A percentile compares a stretch with the other conserved stretches of the same genome.
Conservation (phyloP, 2,329 filamentous ascomycete species). For the Sordariomycetes sp. region DNA sequence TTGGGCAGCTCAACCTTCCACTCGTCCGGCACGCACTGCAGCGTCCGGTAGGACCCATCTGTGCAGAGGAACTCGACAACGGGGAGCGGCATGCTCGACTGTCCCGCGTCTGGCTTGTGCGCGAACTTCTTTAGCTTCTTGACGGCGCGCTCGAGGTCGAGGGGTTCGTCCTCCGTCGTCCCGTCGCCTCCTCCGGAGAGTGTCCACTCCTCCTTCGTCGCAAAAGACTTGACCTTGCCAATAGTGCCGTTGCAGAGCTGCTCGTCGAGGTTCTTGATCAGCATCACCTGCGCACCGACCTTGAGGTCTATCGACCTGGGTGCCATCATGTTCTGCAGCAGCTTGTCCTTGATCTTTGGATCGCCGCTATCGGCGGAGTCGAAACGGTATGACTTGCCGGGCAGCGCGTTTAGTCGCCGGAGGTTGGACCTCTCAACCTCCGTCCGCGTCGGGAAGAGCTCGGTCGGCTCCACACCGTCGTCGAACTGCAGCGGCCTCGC, state of each 20-base stretch:
- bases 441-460: conserved; percentile 79
- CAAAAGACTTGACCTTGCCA: conserved; percentile 73
- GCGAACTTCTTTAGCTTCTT: conserved; percentile 43
- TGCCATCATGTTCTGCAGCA: conserved; percentile 87
- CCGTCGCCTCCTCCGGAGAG: conserved; percentile 27
- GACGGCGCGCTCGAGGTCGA: conserved; percentile 31
- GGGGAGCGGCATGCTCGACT: conserved; percentile 51
- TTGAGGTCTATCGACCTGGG: conserved; percentile 71
- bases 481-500: conserved; percentile 57
- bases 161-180: conserved; percentile 23
- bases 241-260: conserved; percentile 87
- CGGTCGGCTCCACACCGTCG: conserved; percentile 60
- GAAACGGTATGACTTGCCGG: conserved; percentile 55
- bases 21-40: conserved; percentile 54
- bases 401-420: conserved; percentile 56
- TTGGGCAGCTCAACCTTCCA: conserved; percentile 98
- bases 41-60: conserved; percentile 59
- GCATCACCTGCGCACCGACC: conserved; percentile 90
- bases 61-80: conserved; percentile 69
- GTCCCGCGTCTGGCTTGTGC: conserved; percentile 19
- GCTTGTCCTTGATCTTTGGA: conserved; percentile 53
- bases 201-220: conserved; percentile 32
- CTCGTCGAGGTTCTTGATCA: conserved; percentile 99
- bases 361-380: conserved; percentile 70
- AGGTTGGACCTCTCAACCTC: conserved; percentile 86